Conservation (phyloP, 1,139 yeast genomes). For the Geotrichum klebahnii region DNA sequence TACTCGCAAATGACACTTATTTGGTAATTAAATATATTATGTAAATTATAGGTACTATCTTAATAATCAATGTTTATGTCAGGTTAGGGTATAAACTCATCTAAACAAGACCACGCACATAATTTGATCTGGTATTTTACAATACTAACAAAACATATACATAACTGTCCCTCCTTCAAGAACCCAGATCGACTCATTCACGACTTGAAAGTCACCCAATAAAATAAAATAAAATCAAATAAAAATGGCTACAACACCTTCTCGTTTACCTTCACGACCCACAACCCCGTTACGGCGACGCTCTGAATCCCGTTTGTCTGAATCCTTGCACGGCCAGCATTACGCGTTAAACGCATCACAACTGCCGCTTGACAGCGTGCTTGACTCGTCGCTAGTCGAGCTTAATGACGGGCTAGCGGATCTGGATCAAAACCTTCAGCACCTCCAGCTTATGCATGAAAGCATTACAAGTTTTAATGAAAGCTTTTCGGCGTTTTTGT, state of each 20-base stretch:
- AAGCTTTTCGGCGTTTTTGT: constrained; percentile 58
- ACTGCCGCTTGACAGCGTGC: constrained; percentile 9
- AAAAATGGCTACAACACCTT: constrained; percentile 10
- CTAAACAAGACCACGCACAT: no score
- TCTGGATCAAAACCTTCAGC: constrained; percentile 50
- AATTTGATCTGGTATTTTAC: no score
- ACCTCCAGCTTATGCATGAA: constrained; percentile 49
- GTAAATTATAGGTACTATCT: no score
- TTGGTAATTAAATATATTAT: no score
- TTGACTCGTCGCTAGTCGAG: constrained; percentile 28
- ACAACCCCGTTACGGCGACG: constrained; percentile 21
- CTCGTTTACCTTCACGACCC: constrained; percentile 17
- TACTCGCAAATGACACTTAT: no score
- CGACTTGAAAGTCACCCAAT: not conserved
- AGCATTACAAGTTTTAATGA: constrained; percentile 55
- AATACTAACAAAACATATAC: no score
- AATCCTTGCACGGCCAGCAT: constrained; percentile 4
- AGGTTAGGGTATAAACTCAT: no score
- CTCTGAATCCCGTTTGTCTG: constrained; percentile 13
- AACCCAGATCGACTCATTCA: not conserved
- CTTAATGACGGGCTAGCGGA: constrained; percentile 54
- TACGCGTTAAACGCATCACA: constrained; percentile 3
- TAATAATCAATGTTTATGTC: no score
- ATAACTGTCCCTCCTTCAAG: no score
- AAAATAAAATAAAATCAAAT: no score